A percentile compares a stretch with the other conserved stretches of the same genome.
phyloP scores from a whole-genome alignment of 1,139 yeast genomes.

The Ogataea hybrid region DNA sequence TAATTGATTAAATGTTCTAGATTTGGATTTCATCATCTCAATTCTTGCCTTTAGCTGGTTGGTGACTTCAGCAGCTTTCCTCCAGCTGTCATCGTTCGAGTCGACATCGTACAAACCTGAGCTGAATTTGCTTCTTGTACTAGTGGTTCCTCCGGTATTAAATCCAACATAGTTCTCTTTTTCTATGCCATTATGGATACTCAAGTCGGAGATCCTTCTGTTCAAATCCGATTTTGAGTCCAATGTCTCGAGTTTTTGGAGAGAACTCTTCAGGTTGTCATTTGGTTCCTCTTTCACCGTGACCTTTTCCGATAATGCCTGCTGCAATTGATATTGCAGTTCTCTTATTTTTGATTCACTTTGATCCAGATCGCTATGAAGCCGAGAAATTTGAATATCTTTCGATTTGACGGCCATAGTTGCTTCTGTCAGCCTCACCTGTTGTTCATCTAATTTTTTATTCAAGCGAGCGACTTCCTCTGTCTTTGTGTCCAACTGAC shows the following conservation, averaged over 20 bases:
- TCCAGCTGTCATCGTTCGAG: constrained; percentile 74
- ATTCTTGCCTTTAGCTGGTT: constrained; percentile 76
- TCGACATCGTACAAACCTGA: constrained; percentile 35
- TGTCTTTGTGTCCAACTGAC: constrained; percentile 8
- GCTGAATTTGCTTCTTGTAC: constrained; percentile 18
- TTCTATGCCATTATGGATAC: constrained; percentile 23
- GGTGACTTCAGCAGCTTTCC: constrained; percentile 87
- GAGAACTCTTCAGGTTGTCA: background rate
- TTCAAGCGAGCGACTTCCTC: constrained; percentile 39
- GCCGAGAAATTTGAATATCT: constrained; percentile 61
- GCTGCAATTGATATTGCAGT: constrained; percentile 35
- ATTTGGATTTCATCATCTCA: constrained; percentile 80
- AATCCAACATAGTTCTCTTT: constrained; percentile 17
- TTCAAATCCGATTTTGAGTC: constrained; percentile 23
- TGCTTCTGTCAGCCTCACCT: constrained; percentile 51
- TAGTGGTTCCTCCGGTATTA: constrained; percentile 2
- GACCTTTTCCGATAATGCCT: constrained; percentile 7
- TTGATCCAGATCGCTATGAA: constrained; percentile 45
- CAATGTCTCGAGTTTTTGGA: background rate
- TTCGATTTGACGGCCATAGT: constrained; percentile 57
- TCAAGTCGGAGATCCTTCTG: constrained; percentile 28
- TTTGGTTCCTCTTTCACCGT: constrained; percentile 17
- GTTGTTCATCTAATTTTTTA: constrained; percentile 40
- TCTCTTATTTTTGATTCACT: constrained; percentile 40
- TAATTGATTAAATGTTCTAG: constrained; percentile 34